Base-by-base conservation (phyloP, 768 basidiomycete species). In the Phaeotremella fagi region DNA sequence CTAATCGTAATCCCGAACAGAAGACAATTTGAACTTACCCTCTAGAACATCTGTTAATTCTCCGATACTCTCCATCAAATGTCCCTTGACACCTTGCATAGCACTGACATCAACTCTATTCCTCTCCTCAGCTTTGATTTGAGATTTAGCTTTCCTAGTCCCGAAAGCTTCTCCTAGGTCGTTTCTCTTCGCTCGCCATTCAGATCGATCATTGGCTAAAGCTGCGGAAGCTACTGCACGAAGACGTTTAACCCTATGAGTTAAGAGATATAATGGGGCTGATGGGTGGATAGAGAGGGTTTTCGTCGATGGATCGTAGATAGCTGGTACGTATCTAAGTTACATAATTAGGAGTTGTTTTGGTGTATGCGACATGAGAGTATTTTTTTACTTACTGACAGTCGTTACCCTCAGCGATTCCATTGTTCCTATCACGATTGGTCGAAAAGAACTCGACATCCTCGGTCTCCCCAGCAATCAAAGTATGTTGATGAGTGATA, bases 151-250 rank as follows among this genome's bases (percentile, higher is more conserved):
- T 71, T 95, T 98, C 77, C 90, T 88, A 23, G 91, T 94, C 20
- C 94, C 94, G 60, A 99, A 99, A 1, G 87, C 82, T 72, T 90
- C 85, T 27, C 94, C 91, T 1, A 99, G 81, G n/a, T 82, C 79
- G 50, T 82, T 87, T 36, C 85, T 80, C 15, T 85, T 85, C 46
- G 84, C 80, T 35, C 80, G 76, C 52, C 81, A 83, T 54, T 83
- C 59, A 48, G 33, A 44, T 11, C 48, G 28, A 20, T 54, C 43
- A 3, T n/a, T 26, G 12, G 38, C 36, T 22, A 52, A 20, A 4
- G 48, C 49, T 16, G 50, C 33, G 9, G 48, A 24, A 2, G 31
- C 20, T 9, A 48, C 55, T 2, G 51, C 16, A 37, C 48, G 35
- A 42, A 94, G 79, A 6, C 86, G 83, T 73, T 94, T 98, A 54